Base-by-base conservation (phyloP, 768 basidiomycete genomes). In the Tylopilus cervinicoccineus region DNA sequence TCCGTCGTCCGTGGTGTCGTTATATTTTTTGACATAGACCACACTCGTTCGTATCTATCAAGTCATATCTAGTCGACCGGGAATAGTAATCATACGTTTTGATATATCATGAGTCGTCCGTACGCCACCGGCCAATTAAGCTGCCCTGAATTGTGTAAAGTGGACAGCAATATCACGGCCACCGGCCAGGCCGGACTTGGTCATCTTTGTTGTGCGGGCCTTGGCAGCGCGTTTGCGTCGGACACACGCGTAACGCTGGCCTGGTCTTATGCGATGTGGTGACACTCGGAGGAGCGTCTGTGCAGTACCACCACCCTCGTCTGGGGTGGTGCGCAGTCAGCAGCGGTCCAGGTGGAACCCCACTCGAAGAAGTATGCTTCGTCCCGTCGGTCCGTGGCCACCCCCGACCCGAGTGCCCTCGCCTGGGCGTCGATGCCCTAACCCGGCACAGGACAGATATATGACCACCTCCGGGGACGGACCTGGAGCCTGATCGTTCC, bases 21-120 rank as follows among this genome's bases (percentile, higher is more conserved):
- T 53, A 63, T 68, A 65, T 66, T 68, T 68, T 66, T 53, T 54
- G 56, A 62, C 62, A 56, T 51, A 59, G 62, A 55, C 64, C 64
- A 61, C 66, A 57, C 31, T 42, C 34, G 2, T 46, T 61, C 17
- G 40, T 43, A 46, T 48, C 41, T 49, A 26, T 29, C 39, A 28
- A 11, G 33, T 34, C 17, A 20, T 48, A 19, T 8, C 33, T 33
- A 37, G 4, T 32, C 7, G 29, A 49, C 54, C 37, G 23, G 34
- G 24, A 8, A 32, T 17, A n/a, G n/a, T 17, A 10, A 5, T 17
- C 2, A n/a, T 17, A 14, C 36, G 32, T 6, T 19, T 29, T 32
- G 4, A 20, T n/a, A 19, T 23, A 23, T 13, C 29, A 19, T n/a
- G 43, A 19, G 24, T 37, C 45, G 38, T 34, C 12, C 20, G 38